A percentile compares a stretch with the other conserved stretches of the same genome.
Conservation (phyloP, 345 rosid species). For the Bruguiera gymnorhiza region DNA sequence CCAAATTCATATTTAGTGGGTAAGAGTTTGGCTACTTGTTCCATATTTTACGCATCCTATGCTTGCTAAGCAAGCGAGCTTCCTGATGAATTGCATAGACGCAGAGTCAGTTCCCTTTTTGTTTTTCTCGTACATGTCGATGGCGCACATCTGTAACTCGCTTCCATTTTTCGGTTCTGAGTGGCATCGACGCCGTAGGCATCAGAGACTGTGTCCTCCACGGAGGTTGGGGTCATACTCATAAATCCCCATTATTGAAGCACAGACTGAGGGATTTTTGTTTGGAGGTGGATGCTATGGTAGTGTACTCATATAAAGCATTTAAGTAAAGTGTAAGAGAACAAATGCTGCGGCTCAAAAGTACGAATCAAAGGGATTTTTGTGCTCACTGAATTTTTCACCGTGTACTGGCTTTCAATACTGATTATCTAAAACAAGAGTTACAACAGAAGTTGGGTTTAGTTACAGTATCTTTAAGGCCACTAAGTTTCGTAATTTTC, state of each 20-base stretch:
- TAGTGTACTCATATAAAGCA: neutral
- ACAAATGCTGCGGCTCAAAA: neutral
- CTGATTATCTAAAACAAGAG: neutral
- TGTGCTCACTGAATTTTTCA: constrained; percentile 3
- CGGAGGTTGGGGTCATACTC: neutral
- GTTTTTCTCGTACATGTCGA: too few species aligned
- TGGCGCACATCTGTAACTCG: too few species aligned
- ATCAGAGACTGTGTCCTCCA: neutral
- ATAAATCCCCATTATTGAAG: neutral
- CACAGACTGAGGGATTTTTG: neutral
- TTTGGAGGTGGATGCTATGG: neutral
- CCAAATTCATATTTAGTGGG: too few species aligned
- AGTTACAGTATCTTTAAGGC: neutral
- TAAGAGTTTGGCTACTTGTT: too few species aligned
- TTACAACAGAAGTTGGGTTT: neutral
- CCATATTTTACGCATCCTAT: too few species aligned
- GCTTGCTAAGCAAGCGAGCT: too few species aligned
- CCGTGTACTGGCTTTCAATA: neutral
- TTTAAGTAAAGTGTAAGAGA: neutral
- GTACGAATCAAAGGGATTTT: neutral
- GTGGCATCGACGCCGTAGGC: neutral
- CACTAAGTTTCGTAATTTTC: too few species aligned
- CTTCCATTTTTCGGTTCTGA: neutral
- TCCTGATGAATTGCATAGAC: too few species aligned
- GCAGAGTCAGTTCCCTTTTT: too few species aligned